Conservation (phyloP, 148 eudicot species). For the Chenopodium album region DNA sequence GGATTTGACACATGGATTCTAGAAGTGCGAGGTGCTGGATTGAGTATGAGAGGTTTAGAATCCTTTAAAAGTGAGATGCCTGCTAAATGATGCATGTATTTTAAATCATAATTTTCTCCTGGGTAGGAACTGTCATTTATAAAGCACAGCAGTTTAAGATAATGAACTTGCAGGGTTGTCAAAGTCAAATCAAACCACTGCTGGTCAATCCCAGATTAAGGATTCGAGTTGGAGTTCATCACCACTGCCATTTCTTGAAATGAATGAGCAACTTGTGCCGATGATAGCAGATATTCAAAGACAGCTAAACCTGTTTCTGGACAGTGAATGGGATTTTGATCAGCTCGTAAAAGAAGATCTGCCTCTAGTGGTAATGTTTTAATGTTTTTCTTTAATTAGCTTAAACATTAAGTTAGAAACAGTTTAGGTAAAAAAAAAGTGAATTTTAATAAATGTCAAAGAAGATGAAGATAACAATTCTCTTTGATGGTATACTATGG, state of each 20-base stretch:
- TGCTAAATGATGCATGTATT: not conserved
- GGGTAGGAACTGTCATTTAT: not conserved
- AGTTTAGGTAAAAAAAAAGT: not conserved
- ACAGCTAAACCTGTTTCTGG: slow-evolving; percentile 41
- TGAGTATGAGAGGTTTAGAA: slow-evolving; percentile 44
- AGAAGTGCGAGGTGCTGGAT: slow-evolving; percentile 70
- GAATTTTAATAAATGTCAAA: not conserved
- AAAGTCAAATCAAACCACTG: slow-evolving; percentile 28
- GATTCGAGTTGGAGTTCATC: slow-evolving; percentile 30
- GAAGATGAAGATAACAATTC: not conserved
- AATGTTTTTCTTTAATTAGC: no score
- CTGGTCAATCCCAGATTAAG: not conserved
- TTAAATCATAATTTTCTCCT: not conserved
- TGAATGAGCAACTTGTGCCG: slow-evolving; percentile 31
- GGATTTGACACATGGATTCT: slow-evolving; percentile 77
- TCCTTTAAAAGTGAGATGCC: slow-evolving; percentile 25
- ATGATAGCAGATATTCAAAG: slow-evolving; percentile 41
- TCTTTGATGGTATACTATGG: not conserved
- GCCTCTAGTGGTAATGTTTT: slow-evolving; percentile 55
- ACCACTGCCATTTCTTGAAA: slow-evolving; percentile 29
- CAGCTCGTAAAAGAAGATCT: slow-evolving; percentile 53
- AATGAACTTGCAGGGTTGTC: slow-evolving; percentile 30
- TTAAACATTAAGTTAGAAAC: not conserved
- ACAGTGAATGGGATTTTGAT: slow-evolving; percentile 64
- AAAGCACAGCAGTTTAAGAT: not conserved